These are phyloP conservation scores for Candida sanyaensis DNA, from an alignment of 1,139 yeast species.

Conservation along the genomic window DNA sequence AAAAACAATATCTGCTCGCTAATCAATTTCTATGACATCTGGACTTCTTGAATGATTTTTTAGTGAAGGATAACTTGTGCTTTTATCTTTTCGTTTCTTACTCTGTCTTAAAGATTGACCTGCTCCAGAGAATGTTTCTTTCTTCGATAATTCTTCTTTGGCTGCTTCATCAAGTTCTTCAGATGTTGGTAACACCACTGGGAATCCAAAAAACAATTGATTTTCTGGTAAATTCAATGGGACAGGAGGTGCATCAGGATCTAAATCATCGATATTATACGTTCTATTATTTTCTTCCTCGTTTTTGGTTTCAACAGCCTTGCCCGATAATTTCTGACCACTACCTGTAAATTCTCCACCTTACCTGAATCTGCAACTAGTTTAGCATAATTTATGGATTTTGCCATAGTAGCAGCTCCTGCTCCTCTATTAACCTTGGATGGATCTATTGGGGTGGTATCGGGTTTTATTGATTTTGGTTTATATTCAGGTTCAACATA, in stretches of 20 bases:
- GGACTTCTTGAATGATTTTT: constrained; percentile 64
- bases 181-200: constrained; percentile 69
- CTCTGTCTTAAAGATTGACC: constrained; percentile 76
- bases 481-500: constrained; percentile 85
- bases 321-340: constrained; percentile 78
- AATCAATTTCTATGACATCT: constrained; percentile 79
- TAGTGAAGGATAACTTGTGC: constrained; percentile 41
- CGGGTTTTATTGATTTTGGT: constrained; percentile 34
- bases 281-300: constrained; percentile 14
- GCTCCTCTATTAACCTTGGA: constrained; percentile 40
- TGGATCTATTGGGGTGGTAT: constrained; percentile 34
- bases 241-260: constrained; percentile 62
- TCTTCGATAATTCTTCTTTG: constrained; percentile 18
- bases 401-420: constrained; percentile 79
- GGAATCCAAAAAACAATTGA: constrained; percentile 91
- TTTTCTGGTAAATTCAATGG: constrained; percentile 79
- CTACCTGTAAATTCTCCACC: constrained; percentile 50
- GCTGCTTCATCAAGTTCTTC: constrained; percentile 39
- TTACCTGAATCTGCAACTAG: constrained; percentile 41
- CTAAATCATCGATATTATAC: constrained; percentile 39
- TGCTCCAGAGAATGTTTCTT: constrained; percentile 50
- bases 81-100: constrained; percentile 69
- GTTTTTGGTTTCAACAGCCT: constrained; percentile 27
- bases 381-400: constrained; percentile 67
- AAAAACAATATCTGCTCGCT: constrained; percentile 14